These are phyloP conservation scores for Rhodotorula sp. DNA, from an alignment of 1,284 basidiomycete genomes.

Conservation along the genomic window DNA sequence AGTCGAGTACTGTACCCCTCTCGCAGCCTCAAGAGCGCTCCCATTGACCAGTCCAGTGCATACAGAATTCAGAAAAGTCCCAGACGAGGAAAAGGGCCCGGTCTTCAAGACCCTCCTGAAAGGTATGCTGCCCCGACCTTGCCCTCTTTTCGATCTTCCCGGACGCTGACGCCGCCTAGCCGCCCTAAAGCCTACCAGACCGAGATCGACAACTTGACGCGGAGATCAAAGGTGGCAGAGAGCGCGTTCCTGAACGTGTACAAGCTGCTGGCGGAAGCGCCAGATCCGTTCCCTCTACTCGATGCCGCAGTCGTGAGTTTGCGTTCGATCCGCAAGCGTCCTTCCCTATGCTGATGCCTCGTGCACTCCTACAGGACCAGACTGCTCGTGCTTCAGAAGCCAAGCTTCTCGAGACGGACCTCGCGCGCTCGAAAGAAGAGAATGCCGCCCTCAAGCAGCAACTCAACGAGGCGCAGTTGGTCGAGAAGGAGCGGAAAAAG, in stretches of 20 bases:
- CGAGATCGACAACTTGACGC: constrained; percentile 92
- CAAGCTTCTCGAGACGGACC: constrained; percentile 67
- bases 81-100: constrained; percentile 76
- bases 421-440: constrained; percentile 70
- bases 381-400: constrained; percentile 82
- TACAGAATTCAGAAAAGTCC: constrained; percentile 87
- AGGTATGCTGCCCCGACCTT: constrained; percentile 54
- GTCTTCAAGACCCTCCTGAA: constrained; percentile 86
- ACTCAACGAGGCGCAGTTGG: constrained; percentile 62
- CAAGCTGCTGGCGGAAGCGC: constrained; percentile 88
- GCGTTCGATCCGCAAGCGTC: not conserved
- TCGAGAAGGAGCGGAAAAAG: constrained; percentile 74
- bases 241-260: constrained; percentile 91
- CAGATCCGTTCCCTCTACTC: constrained; percentile 92
- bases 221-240: constrained; percentile 85
- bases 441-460: constrained; percentile 73
- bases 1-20: not conserved
- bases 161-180: too few relatives aligned
- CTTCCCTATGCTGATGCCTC: not conserved
- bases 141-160: not conserved
- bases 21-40: not conserved
- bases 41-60: not conserved
- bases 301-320: constrained; percentile 82
- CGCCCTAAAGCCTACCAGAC: constrained; percentile 72
- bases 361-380: constrained; percentile 63